Conservation (phyloP, 305 asterid species). For the Galium porrigens region DNA sequence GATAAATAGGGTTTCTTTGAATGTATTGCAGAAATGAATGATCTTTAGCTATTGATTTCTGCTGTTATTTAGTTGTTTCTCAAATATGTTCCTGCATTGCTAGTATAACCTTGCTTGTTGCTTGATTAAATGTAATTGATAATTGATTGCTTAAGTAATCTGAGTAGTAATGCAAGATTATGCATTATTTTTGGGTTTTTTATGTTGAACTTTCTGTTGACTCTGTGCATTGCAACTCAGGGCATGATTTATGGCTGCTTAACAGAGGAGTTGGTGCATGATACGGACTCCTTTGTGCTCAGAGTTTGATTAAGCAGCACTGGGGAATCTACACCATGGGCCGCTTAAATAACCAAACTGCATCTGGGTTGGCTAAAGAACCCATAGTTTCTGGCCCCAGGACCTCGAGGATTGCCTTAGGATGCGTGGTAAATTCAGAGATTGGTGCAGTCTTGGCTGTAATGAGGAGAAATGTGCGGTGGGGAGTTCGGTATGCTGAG, state of each 20-base stretch:
- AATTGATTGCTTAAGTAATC: background rate
- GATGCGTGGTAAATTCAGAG: conserved; percentile 81
- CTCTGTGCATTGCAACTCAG: conserved; percentile 19
- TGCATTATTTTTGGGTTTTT: background rate
- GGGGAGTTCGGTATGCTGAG: conserved; percentile 76
- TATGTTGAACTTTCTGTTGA: conserved; percentile 2
- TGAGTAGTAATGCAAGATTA: background rate
- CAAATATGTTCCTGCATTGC: background rate
- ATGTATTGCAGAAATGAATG: background rate
- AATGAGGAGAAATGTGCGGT: conserved; percentile 93
- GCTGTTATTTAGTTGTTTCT: background rate
- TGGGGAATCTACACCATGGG: conserved; percentile 32
- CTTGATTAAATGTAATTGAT: background rate
- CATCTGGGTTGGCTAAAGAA: conserved; percentile 29
- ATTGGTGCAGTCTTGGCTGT: conserved; percentile 95
- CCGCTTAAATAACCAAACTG: conserved; percentile 32
- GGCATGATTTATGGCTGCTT: conserved; percentile 17
- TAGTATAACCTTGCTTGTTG: background rate
- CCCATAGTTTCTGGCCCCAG: conserved; percentile 26
- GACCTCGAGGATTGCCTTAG: conserved; percentile 65
- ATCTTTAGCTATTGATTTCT: background rate
- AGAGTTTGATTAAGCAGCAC: conserved; percentile 19
- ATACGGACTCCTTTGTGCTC: conserved; percentile 15
- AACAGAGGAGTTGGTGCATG: conserved; percentile 24
- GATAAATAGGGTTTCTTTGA: background rate